Evolutionary conservation across 2,329 filamentous ascomycete species (phyloP).

Genomic region (Nigrospora oryzae): DNA sequence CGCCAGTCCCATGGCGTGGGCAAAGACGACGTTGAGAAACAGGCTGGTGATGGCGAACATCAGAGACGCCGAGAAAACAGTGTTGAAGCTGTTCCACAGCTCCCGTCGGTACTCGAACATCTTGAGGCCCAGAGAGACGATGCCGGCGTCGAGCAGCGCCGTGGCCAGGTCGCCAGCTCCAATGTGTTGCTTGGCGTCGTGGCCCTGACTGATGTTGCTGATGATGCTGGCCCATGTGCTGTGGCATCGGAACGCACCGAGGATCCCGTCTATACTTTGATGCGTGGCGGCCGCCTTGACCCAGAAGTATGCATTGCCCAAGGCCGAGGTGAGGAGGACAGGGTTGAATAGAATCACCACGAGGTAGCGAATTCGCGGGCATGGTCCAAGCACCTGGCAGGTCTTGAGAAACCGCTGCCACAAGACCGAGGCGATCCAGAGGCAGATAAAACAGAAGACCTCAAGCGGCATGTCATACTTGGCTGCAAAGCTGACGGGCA

Average conservation of each 20-base stretch:
- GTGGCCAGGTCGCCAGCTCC: slow-evolving; percentile 20
- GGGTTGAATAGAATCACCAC: slow-evolving; percentile 18
- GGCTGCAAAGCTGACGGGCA: slow-evolving; percentile 15
- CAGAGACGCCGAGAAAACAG: slow-evolving; percentile 16
- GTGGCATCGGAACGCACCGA: slow-evolving; percentile 15
- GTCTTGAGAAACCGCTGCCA: slow-evolving; percentile 15
- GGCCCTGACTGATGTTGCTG: slow-evolving; percentile 6
- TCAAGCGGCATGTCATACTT: slow-evolving; percentile 18
- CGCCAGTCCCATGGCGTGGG: slow-evolving; percentile 13
- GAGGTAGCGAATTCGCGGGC: slow-evolving; percentile 7
- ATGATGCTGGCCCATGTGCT: slow-evolving; percentile 14
- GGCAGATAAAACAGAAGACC: slow-evolving; percentile 13
- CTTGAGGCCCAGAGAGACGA: slow-evolving; percentile 21
- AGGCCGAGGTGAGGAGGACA: slow-evolving; percentile 14
- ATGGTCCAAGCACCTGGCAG: slow-evolving; percentile 8
- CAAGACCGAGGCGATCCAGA: slow-evolving; percentile 18
- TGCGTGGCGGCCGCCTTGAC: slow-evolving; percentile 13
- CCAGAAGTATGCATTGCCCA: slow-evolving; percentile 20
- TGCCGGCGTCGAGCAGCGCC: slow-evolving; percentile 20
- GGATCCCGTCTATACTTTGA: slow-evolving; percentile 9
- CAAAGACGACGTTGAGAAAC: slow-evolving; percentile 18
- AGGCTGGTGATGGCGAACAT: slow-evolving; percentile 13
- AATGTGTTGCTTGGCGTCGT: slow-evolving; percentile 9
- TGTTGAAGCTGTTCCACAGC: slow-evolving; percentile 15
- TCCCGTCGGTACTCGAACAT: slow-evolving; percentile 24